Conservation (phyloP, 345 rosid species). For the Eucalyptus melliodora region DNA sequence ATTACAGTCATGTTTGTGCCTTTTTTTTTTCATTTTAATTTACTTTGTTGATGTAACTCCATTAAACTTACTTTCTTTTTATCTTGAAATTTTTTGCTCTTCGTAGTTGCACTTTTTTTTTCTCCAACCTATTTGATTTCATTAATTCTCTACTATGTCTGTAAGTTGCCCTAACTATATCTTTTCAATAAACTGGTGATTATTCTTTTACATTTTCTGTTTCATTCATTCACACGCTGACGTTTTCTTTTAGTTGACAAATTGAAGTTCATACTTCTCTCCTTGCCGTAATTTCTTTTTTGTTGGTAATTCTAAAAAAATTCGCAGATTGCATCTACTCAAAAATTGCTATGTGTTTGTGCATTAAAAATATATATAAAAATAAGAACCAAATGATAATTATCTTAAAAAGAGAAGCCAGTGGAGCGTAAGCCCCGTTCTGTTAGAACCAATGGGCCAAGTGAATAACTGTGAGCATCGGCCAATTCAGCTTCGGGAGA, state of each 20-base stretch:
- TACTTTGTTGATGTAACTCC: neutral
- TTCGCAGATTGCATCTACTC: neutral
- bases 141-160: neutral
- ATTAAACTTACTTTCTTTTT: neutral
- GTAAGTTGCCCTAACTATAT: neutral
- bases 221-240: neutral
- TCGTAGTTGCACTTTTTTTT: neutral
- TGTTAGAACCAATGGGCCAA: neutral
- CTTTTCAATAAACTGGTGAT: neutral
- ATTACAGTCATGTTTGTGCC: neutral
- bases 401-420: neutral
- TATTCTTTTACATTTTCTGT: neutral
- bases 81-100: neutral
- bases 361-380: no score
- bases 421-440: slow-evolving; percentile 1
- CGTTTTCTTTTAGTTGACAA: neutral
- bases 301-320: neutral
- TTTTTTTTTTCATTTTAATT: neutral
- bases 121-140: neutral
- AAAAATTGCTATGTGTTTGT: no score
- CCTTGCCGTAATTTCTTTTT: neutral
- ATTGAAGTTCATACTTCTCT: neutral
- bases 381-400: neutral
- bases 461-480: neutral
- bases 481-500: neutral